These are phyloP conservation scores for Oidium heveae DNA, from an alignment of 2,329 filamentous ascomycete genomes.

Conservation along the genomic window DNA sequence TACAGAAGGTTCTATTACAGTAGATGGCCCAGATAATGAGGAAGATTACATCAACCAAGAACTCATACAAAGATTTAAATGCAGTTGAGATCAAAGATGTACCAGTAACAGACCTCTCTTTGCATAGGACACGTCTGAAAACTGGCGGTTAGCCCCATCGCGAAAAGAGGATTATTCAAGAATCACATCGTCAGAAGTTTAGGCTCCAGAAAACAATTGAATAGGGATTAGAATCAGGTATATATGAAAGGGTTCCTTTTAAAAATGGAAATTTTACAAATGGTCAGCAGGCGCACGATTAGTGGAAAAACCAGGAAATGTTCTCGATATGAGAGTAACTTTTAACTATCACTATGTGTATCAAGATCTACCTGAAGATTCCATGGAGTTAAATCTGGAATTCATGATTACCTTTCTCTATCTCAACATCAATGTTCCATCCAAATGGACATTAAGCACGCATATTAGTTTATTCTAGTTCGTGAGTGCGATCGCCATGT, in stretches of 20 bases:
- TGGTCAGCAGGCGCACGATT: background rate
- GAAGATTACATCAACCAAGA: background rate
- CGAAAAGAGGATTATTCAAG: background rate
- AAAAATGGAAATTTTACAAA: background rate
- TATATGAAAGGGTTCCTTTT: background rate
- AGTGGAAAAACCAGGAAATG: background rate
- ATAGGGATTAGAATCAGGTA: background rate
- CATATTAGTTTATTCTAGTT: background rate
- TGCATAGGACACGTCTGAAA: background rate
- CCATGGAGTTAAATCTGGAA: background rate
- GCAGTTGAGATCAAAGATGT: background rate
- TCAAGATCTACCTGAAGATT: background rate
- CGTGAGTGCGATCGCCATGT: background rate
- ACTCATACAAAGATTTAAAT: background rate
- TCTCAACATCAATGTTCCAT: background rate
- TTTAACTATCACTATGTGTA: conserved; percentile 2
- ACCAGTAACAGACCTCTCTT: background rate
- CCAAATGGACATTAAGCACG: background rate
- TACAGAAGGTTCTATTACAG: background rate
- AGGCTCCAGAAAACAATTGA: background rate
- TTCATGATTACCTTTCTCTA: conserved; percentile 1
- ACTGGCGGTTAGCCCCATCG: background rate
- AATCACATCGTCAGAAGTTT: background rate
- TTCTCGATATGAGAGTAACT: background rate
- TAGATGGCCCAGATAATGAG: background rate